Base-by-base conservation (phyloP, 2,329 filamentous ascomycete species). In the Trichoderma sp. region DNA sequence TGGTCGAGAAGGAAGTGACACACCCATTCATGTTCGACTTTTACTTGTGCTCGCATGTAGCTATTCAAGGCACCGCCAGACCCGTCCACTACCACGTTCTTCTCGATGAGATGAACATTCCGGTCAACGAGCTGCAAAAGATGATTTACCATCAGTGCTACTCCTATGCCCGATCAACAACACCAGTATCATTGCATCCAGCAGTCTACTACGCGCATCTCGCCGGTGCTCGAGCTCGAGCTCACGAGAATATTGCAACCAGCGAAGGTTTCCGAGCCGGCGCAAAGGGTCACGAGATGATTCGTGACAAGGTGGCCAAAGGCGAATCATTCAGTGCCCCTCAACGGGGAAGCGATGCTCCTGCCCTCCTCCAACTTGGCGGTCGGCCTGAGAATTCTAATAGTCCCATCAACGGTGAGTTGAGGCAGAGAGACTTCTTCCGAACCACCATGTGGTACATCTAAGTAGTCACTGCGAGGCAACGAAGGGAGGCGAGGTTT, bases 151-250 rank as follows among this genome's bases (percentile, higher is more conserved):
- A 97, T 73, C 94, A 97, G 71, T 97, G 91, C 55, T 99, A 97
- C 79, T 93, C 97, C 68, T 99, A 97, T 76, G 90, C 91, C 67
- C 89, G 96, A 18, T 96, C 94, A 0, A 98, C 94, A 0, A 98
- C 95, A 0, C 93, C 96, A 0, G 94, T 99, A 0, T 97, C 94
- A 0, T 80, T 96, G 0, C 92, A 90, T 72, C 96, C 96, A 0
- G 94, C 96, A 0, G 91, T 98, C 0, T 99, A 99, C 84, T 99
- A 99, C 74, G 94, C 96, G 0, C 96, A 99, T 79, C 81, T 99
- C 71, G 94, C 94, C 39, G 91, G 93, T 10, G 88, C 89, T 69
- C 92, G 96, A 60, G 93, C 92, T 24, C 89, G 89, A 66, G 84
- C 89, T 4, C 96, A 99, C 72, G 90, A 95, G 75, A 78, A 83